Evolutionary conservation across 2,329 filamentous ascomycete species (phyloP).

Genomic region (Aspergillus nomiae): DNA sequence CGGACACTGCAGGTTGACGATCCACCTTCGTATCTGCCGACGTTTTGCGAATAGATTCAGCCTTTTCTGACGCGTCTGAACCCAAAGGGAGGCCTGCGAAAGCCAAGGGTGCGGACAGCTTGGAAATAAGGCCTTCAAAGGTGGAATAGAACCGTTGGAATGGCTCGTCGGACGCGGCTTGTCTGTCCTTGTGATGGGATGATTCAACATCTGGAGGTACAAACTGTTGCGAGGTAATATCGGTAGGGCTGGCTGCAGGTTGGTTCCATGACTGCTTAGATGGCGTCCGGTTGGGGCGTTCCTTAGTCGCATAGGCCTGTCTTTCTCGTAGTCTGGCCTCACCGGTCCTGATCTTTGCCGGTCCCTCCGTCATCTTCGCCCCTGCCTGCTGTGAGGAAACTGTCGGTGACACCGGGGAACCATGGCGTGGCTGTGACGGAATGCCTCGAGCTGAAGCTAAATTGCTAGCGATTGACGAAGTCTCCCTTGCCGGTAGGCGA

Average conservation of each 20-base stretch:
- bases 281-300: conserved; percentile 26
- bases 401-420: conserved; percentile 70
- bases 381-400: conserved; percentile 73
- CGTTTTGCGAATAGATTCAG: conserved; percentile 33
- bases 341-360: conserved; percentile 42
- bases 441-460: conserved; percentile 85
- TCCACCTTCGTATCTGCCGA: conserved; percentile 40
- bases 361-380: conserved; percentile 65
- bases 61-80: conserved; percentile 40
- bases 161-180: conserved; percentile 63
- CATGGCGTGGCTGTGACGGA: conserved; percentile 54
- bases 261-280: conserved; percentile 38
- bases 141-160: conserved; percentile 91
- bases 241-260: conserved; percentile 35
- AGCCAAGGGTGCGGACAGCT: conserved; percentile 83
- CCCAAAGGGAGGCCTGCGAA: conserved; percentile 88
- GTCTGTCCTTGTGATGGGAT: conserved; percentile 18
- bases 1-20: conserved; percentile 43
- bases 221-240: conserved; percentile 36
- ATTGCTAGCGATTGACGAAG: conserved; percentile 85
- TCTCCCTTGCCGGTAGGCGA: conserved; percentile 63
- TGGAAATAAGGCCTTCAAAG: conserved; percentile 85
- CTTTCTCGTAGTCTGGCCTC: conserved; percentile 29
- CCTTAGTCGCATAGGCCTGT: conserved; percentile 24
- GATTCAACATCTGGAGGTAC: conserved; percentile 34